Conservation (phyloP, 371 early-diverging fungal genomes). For the Mortierella sp. region DNA sequence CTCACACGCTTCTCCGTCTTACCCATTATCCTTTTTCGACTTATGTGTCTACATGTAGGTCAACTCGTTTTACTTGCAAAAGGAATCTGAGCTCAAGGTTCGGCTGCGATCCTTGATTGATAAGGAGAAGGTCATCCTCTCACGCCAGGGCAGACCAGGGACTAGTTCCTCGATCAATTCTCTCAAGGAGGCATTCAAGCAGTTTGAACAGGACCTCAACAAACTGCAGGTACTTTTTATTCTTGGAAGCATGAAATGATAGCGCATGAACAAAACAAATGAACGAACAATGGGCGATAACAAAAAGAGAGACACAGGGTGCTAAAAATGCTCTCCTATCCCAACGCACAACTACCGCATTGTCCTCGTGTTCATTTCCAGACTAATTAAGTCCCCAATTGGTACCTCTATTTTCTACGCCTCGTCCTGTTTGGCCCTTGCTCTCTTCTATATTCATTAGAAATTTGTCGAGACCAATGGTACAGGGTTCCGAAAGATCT, state of each 20-base stretch:
- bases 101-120: constrained; percentile 82
- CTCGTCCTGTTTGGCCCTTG: not conserved
- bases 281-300: not conserved
- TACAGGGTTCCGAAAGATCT: constrained; percentile 96
- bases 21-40: not conserved
- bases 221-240: constrained; percentile 85
- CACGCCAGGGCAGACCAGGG: constrained; percentile 68
- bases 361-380: constrained; percentile 12
- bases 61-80: constrained; percentile 86
- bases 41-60: constrained; percentile 66
- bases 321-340: not conserved
- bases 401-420: not conserved
- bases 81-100: constrained; percentile 85
- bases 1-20: not conserved
- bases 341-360: not conserved
- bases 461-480: constrained; percentile 97
- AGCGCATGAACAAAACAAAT: not conserved
- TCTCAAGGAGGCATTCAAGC: constrained; percentile 89
- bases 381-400: constrained; percentile 10
- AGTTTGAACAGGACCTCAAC: constrained; percentile 93
- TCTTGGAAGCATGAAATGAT: not conserved
- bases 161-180: constrained; percentile 73
- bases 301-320: not conserved
- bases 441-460: constrained; percentile 61
- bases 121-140: constrained; percentile 84